Percentiles rank a stretch among this genome's conserved stretches.
phyloP scores from a whole-genome alignment of 169 alveolate species.

The Theileria luwenshuni region DNA sequence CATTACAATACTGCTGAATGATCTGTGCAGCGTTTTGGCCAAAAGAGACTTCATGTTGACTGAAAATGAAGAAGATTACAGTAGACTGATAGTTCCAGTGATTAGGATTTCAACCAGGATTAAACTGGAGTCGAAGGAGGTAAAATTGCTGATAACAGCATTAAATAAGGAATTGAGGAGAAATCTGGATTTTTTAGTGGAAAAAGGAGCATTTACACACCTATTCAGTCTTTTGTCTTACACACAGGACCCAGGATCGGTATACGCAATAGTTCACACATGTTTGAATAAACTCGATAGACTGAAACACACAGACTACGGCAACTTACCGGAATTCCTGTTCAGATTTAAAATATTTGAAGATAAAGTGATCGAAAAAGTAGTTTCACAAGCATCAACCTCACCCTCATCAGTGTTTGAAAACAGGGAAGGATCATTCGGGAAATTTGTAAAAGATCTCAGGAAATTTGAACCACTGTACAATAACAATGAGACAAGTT shows the following conservation, averaged over 20 bases:
- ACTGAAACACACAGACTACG: constrained; percentile 13
- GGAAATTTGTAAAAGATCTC: constrained; percentile 17
- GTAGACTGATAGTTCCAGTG: background rate
- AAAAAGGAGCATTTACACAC: constrained; percentile 15
- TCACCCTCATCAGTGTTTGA: constrained; percentile 6
- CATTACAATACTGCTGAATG: background rate
- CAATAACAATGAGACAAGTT: background rate
- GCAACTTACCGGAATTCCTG: constrained; percentile 25
- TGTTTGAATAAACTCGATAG: constrained; percentile 6
- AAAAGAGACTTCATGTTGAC: background rate
- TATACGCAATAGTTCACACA: constrained; percentile 38
- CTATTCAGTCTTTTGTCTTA: constrained; percentile 15
- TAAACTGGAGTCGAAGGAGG: background rate
- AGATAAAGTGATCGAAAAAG: background rate
- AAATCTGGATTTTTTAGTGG: background rate
- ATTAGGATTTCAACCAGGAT: background rate
- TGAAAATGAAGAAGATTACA: background rate
- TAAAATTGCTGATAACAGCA: background rate
- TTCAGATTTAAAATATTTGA: constrained; percentile 25
- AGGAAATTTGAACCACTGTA: background rate
- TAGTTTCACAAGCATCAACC: constrained; percentile 7
- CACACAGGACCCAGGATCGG: constrained; percentile 27
- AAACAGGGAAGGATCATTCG: background rate
- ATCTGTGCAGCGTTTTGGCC: background rate
- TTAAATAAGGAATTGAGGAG: constrained; percentile 29